Conservation (phyloP, 805 yeast species). For the Lipomyces sp. region DNA sequence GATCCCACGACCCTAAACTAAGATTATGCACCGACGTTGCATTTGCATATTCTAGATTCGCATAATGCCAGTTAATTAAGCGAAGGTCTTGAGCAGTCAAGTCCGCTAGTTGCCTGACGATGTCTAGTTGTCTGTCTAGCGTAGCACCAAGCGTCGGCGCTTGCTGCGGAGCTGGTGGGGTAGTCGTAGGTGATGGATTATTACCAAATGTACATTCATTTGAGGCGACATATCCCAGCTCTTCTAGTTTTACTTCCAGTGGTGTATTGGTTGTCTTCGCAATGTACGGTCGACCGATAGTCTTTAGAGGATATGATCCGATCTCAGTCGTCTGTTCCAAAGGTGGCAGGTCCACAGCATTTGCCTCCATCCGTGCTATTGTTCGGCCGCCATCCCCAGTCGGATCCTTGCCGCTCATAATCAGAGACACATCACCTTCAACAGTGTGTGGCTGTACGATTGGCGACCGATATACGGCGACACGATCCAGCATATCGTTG, state of each 20-base stretch:
- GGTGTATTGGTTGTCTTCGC: slow-evolving; percentile 15
- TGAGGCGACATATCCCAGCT: slow-evolving; percentile 32
- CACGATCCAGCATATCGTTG: slow-evolving; percentile 47
- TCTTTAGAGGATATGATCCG: slow-evolving; percentile 10
- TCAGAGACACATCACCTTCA: slow-evolving; percentile 47
- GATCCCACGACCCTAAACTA: slow-evolving; percentile 50
- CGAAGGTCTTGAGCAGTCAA: slow-evolving; percentile 46
- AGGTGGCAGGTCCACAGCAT: slow-evolving; percentile 43
- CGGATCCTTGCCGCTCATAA: slow-evolving; percentile 49
- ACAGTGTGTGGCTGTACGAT: slow-evolving; percentile 45
- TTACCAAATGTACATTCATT: neutral
- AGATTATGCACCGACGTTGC: slow-evolving; percentile 47
- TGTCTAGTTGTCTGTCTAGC: slow-evolving; percentile 44
- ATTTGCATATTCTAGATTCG: slow-evolving; percentile 49
- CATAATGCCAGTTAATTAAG: slow-evolving; percentile 49
- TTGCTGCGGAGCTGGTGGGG: slow-evolving; percentile 46
- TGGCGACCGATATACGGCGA: slow-evolving; percentile 46
- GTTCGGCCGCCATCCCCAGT: slow-evolving; percentile 45
- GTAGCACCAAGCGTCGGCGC: slow-evolving; percentile 48
- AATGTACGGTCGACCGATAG: slow-evolving; percentile 11
- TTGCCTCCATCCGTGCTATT: slow-evolving; percentile 48
- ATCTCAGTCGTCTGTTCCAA: slow-evolving; percentile 36
- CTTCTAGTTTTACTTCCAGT: slow-evolving; percentile 24
- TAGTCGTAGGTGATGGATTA: slow-evolving; percentile 36
- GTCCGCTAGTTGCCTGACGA: slow-evolving; percentile 44